phyloP scores from a whole-genome alignment of 2,329 filamentous ascomycete genomes.

The Cordyceps tenuipes region DNA sequence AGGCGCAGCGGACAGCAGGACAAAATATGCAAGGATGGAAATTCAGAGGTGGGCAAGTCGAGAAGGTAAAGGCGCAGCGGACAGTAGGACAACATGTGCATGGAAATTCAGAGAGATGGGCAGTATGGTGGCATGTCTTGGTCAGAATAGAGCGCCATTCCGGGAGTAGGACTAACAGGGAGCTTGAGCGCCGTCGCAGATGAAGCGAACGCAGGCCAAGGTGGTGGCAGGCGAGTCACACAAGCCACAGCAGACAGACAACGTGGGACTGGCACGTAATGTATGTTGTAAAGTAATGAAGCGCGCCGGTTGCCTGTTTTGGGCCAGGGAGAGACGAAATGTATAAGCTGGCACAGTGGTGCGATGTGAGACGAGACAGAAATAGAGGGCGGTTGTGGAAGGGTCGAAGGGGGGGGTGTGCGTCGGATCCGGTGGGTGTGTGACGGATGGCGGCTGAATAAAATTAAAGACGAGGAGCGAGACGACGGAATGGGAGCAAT shows the following conservation, averaged over 20 bases:
- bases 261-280: slow-evolving; percentile 7
- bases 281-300: background rate
- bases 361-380: background rate
- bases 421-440: background rate
- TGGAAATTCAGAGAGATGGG: background rate
- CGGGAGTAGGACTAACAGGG: background rate
- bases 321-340: slow-evolving; percentile 3
- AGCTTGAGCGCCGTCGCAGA: background rate
- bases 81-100: background rate
- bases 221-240: background rate
- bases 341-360: background rate
- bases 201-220: slow-evolving; percentile 5
- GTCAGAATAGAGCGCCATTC: background rate
- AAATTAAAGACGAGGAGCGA: background rate
- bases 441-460: background rate
- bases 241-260: slow-evolving; percentile 3
- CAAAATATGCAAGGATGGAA: background rate
- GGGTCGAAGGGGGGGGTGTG: background rate
- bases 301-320: slow-evolving; percentile 6
- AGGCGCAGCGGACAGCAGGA: background rate
- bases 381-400: background rate
- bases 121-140: background rate
- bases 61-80: background rate
- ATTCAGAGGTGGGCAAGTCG: background rate
- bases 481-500: background rate